Conservation (phyloP, 768 basidiomycete genomes). For the Tricholoma furcatifolium region DNA sequence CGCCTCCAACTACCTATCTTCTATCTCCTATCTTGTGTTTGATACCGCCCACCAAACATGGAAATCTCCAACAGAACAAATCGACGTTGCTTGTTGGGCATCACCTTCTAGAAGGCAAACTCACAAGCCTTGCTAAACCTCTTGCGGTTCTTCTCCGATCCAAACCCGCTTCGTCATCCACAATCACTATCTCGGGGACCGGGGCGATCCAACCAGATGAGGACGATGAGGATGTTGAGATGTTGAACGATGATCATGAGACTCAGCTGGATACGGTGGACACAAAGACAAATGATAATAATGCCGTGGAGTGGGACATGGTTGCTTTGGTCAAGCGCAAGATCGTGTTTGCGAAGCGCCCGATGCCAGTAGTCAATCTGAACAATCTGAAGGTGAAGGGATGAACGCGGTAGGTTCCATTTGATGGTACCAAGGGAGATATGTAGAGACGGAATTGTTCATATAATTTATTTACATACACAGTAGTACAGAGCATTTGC, state of each 20-base stretch:
- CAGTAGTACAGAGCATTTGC: constrained; percentile 11
- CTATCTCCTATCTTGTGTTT: background rate
- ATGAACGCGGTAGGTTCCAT: background rate
- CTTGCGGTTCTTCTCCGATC: constrained; percentile 70
- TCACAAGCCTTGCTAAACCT: constrained; percentile 74
- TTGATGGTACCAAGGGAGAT: background rate
- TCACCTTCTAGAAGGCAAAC: constrained; percentile 87
- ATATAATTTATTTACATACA: constrained; percentile 5
- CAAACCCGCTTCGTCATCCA: constrained; percentile 12
- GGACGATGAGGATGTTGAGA: constrained; percentile 17
- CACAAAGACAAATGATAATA: constrained; percentile 7
- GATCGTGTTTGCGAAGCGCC: constrained; percentile 80
- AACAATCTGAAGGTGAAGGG: too few relatives aligned
- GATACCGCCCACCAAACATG: too few relatives aligned
- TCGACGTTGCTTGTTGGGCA: constrained; percentile 83
- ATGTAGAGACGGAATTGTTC: background rate
- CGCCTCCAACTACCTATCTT: background rate
- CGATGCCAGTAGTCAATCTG: constrained; percentile 61
- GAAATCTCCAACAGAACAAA: constrained; percentile 50
- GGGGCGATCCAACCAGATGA: constrained; percentile 14
- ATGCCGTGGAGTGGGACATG: constrained; percentile 50
- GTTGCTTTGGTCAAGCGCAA: constrained; percentile 77
- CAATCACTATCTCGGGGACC: constrained; percentile 15
- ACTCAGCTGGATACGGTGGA: background rate
- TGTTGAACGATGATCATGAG: constrained; percentile 18